Conservation (phyloP, 139 green algal species). For the Desmodesmus armatus region DNA sequence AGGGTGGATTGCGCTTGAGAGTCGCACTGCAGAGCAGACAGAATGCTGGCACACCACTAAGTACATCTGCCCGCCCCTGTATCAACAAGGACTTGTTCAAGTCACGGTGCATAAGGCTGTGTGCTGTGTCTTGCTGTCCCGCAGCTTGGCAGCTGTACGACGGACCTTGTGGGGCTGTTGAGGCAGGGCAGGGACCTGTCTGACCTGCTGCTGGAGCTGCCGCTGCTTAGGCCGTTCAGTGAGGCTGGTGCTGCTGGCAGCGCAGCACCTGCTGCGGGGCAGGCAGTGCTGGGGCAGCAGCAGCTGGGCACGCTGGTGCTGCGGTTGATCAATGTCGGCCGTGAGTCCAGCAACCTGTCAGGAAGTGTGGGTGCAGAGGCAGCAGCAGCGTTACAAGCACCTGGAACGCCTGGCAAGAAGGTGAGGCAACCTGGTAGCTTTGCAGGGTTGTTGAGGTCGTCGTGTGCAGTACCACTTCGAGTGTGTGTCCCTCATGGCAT, state of each 20-base stretch:
- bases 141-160: slow-evolving; percentile 63
- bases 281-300: background rate
- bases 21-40: too few species aligned
- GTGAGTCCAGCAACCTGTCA: slow-evolving; percentile 47
- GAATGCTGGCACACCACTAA: too few species aligned
- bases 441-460: too few species aligned
- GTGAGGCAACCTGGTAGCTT: slow-evolving; percentile 20
- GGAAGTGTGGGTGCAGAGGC: slow-evolving; percentile 9
- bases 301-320: slow-evolving; percentile 50
- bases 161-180: slow-evolving; percentile 68
- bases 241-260: background rate
- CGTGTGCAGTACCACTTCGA: background rate
- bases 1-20: background rate
- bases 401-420: slow-evolving; percentile 26
- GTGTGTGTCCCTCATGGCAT: background rate
- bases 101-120: background rate
- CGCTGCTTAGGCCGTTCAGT: slow-evolving; percentile 1
- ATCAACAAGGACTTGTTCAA: too few species aligned
- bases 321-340: slow-evolving; percentile 62
- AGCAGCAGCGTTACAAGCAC: background rate
- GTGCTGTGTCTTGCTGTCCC: background rate
- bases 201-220: slow-evolving; percentile 70
- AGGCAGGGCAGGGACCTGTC: slow-evolving; percentile 69
- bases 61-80: too few species aligned
- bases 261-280: background rate